Evolutionary conservation across 2,329 filamentous ascomycete genomes (phyloP).

Genomic region (Bipolaris zeicola): DNA sequence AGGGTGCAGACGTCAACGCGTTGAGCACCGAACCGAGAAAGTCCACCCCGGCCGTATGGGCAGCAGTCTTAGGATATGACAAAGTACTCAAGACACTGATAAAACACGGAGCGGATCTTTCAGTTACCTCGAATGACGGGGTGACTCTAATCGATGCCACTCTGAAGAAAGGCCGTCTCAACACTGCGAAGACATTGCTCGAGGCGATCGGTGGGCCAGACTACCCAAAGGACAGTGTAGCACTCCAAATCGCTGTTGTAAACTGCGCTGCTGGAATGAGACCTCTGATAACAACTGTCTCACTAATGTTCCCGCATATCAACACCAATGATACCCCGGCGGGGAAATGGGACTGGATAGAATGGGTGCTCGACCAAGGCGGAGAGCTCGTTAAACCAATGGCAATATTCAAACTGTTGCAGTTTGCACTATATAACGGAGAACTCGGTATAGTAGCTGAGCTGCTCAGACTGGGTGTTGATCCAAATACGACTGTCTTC

Average conservation of each 20-base stretch:
- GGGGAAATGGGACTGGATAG: slow-evolving; percentile 22
- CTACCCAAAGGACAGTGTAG: slow-evolving; percentile 25
- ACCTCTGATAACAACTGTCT: not conserved
- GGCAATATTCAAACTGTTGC: slow-evolving; percentile 24
- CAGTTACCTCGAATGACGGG: not conserved
- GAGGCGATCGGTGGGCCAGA: slow-evolving; percentile 21
- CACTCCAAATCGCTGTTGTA: slow-evolving; percentile 27
- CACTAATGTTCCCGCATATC: not conserved
- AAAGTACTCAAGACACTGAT: not conserved
- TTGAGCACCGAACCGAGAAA: slow-evolving; percentile 9
- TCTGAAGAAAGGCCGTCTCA: slow-evolving; percentile 9
- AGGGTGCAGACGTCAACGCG: slow-evolving; percentile 24
- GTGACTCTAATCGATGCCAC: not conserved
- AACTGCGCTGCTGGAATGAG: slow-evolving; percentile 10
- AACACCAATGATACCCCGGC: slow-evolving; percentile 11
- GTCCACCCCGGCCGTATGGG: slow-evolving; percentile 23
- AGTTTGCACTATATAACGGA: slow-evolving; percentile 16
- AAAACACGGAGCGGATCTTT: not conserved
- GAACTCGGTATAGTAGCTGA: slow-evolving; percentile 17
- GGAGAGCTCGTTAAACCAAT: slow-evolving; percentile 21
- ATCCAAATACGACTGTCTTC: slow-evolving; percentile 19
- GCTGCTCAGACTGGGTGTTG: slow-evolving; percentile 19
- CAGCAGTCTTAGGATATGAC: slow-evolving; percentile 9
- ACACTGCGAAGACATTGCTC: slow-evolving; percentile 20
- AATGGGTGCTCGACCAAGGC: slow-evolving; percentile 26